These are phyloP conservation scores for Phytopythium montanum DNA, from an alignment of 352 stramenopile species.

Conservation along the genomic window DNA sequence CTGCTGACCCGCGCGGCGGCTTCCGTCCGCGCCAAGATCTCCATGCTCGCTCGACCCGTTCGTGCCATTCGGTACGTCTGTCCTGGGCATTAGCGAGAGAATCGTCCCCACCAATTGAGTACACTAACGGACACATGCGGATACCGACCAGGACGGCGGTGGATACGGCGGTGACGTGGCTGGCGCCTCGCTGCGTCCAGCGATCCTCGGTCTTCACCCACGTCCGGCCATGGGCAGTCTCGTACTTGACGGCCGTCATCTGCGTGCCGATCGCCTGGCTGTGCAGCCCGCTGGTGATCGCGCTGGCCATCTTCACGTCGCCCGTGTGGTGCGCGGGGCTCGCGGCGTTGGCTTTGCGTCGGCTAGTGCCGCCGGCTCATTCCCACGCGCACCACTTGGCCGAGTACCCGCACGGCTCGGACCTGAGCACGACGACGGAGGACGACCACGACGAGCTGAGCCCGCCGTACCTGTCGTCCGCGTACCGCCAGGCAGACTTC, in stretches of 20 bases:
- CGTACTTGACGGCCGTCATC: conserved; percentile 61
- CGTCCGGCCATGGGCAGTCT: conserved; percentile 57
- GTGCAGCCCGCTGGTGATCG: conserved; percentile 74
- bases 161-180: conserved; percentile 24
- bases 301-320: conserved; percentile 70
- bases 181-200: conserved; percentile 38
- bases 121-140: not conserved
- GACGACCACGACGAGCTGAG: conserved; percentile 31
- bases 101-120: no score
- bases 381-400: conserved; percentile 27
- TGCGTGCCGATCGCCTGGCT: conserved; percentile 73
- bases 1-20: conserved; percentile 26
- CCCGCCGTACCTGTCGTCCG: conserved; percentile 39
- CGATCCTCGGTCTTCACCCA: conserved; percentile 34
- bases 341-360: conserved; percentile 49
- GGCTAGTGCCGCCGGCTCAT: conserved; percentile 30
- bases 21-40: conserved; percentile 43
- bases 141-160: conserved; percentile 16
- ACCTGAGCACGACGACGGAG: conserved; percentile 18
- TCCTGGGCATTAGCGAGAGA: no score
- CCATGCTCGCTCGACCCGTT: conserved; percentile 31
- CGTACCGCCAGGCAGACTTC: conserved; percentile 33
- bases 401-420: conserved; percentile 35
- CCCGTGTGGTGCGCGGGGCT: conserved; percentile 69
- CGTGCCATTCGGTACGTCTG: conserved; percentile 50